Evolutionary conservation across 768 basidiomycete species (phyloP).

Genomic region (Mycena olivaceomarginata): DNA sequence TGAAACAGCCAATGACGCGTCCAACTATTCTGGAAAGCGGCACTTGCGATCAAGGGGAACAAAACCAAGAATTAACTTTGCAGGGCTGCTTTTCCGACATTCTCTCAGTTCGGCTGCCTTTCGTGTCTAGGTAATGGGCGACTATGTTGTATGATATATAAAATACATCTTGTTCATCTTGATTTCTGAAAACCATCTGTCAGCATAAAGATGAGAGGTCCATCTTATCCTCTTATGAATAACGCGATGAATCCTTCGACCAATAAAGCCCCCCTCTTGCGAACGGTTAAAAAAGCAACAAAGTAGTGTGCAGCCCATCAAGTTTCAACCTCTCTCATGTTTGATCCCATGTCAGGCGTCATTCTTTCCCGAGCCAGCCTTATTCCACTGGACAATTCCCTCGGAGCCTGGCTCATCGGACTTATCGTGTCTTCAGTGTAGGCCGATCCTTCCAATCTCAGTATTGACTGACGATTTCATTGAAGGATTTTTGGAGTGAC

Average conservation of each 20-base stretch:
- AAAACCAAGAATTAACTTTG: too few relatives aligned
- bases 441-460: background rate
- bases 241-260: constrained; percentile 4
- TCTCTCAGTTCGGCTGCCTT: constrained; percentile 12
- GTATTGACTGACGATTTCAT: background rate
- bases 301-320: constrained; percentile 4
- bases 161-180: constrained; percentile 9
- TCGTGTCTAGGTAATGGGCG: background rate
- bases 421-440: constrained; percentile 12
- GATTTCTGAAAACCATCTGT: constrained; percentile 10
- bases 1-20: background rate
- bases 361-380: constrained; percentile 27
- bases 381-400: constrained; percentile 30
- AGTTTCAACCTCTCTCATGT: constrained; percentile 14
- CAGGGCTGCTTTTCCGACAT: too few relatives aligned
- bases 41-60: too few relatives aligned
- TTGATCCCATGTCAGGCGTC: constrained; percentile 7
- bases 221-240: background rate
- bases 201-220: constrained; percentile 15
- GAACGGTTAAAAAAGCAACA: constrained; percentile 12
- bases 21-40: too few relatives aligned
- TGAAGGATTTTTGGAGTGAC: constrained; percentile 24
- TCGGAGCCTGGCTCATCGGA: constrained; percentile 13
- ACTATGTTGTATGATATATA: background rate
- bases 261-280: background rate